Evolutionary conservation across 306 rosid species (phyloP), one percentile per base, ranked within the genome.

Genomic region (Acacia melanoxylon): DNA sequence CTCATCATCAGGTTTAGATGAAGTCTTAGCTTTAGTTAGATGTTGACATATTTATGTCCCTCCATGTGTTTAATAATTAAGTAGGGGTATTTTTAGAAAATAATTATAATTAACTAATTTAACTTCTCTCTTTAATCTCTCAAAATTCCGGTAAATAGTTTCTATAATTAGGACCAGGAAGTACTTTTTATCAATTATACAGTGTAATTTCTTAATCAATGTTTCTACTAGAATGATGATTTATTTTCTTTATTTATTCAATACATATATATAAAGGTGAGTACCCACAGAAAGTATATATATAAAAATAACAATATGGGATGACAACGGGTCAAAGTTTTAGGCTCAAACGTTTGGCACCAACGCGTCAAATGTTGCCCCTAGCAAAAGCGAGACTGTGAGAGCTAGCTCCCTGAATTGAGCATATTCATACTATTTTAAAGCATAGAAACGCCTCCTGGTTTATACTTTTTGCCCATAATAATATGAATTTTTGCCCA

Each of bases 371-470:
- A 68, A 25, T 45, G 11, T 45, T 71, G 56, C 75, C 75, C 75
- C 35, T 45, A 42, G 56, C 37, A 44, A 71, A 13, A 22, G 2
- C 31, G 6, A 71, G 31, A 44, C 56, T 41, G 61, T 14, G 40
- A 15, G 56, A 11, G 56, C 78, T 27, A 72, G 83, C 86, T 70
- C 59, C 88, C 86, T 72, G 86, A 83, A 56, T 83, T 76, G 10
- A 2, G 35, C 0, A 56, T 35, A 76, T 48, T 75, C 66, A 29
- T 56, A 65, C 56, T 59, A 59, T 10, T 22, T 59, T 78, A 82
- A 81, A 85, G 42, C 16, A 78, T 4, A 52, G 3, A 52, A 24
- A 35, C 74, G 25, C 80, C 69, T 76, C 59, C 75, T 27, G 84
- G n/a, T 76, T 76, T 66, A 20, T 37, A 22, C 13, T n/a, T 58